Percentiles rank a stretch among this genome's conserved stretches.
Evolutionary conservation across 2,329 filamentous ascomycete species (phyloP).

Genomic region (Fusarium xyrophilum): DNA sequence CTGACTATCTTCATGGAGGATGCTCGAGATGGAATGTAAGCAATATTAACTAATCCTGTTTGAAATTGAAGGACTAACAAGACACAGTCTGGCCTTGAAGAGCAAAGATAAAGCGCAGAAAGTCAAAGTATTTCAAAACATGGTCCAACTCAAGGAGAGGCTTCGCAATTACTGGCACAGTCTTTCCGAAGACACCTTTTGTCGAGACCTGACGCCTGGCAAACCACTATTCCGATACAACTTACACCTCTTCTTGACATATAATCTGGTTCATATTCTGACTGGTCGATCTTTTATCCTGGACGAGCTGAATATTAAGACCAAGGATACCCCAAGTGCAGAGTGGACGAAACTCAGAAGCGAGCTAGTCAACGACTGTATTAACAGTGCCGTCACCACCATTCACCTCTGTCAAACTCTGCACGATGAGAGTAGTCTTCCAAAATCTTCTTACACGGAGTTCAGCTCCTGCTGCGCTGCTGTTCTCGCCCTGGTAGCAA

Average conservation of each 20-base stretch:
- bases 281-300: slow-evolving; percentile 33
- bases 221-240: slow-evolving; percentile 35
- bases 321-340: background rate
- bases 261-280: slow-evolving; percentile 29
- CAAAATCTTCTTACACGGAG: slow-evolving; percentile 33
- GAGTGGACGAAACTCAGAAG: slow-evolving; percentile 11
- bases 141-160: slow-evolving; percentile 10
- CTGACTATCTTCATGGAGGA: slow-evolving; percentile 36
- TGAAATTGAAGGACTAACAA: background rate
- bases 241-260: slow-evolving; percentile 30
- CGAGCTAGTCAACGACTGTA: slow-evolving; percentile 19
- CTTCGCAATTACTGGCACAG: slow-evolving; percentile 22
- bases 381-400: slow-evolving; percentile 17
- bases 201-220: slow-evolving; percentile 28
- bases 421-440: slow-evolving; percentile 15
- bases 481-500: slow-evolving; percentile 20
- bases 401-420: slow-evolving; percentile 31
- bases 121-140: background rate
- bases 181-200: slow-evolving; percentile 26
- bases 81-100: slow-evolving; percentile 10
- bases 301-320: slow-evolving; percentile 1
- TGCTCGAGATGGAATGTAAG: slow-evolving; percentile 29
- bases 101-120: slow-evolving; percentile 4
- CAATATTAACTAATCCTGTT: no score
- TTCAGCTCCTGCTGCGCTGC: slow-evolving; percentile 34